Evolutionary conservation across 345 rosid species (phyloP).

Genomic region (Bruguiera sexangula): DNA sequence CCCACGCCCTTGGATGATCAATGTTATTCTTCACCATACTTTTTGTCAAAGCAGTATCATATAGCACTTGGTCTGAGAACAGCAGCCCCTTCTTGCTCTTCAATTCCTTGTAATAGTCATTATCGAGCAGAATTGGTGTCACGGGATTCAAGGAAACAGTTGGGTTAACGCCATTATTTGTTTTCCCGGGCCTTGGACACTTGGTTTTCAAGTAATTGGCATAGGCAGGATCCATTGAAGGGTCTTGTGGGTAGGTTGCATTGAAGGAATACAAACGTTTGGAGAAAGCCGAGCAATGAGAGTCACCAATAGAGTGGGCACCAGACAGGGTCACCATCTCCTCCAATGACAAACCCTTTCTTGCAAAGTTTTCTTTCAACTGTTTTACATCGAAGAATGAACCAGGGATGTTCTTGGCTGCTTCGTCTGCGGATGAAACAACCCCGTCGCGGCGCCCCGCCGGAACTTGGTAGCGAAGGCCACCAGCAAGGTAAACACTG

Average conservation of each 20-base stretch:
- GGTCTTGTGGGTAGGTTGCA: conserved; percentile 7
- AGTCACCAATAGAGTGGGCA: conserved; percentile 9
- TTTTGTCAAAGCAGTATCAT: conserved; percentile 4
- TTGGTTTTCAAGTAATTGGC: conserved; percentile 9
- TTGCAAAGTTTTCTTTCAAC: not conserved
- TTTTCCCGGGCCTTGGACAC: not conserved
- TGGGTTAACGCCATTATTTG: not conserved
- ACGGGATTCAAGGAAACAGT: not conserved
- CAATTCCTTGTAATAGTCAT: conserved; percentile 18
- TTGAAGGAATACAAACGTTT: not conserved
- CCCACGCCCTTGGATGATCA: conserved; percentile 15
- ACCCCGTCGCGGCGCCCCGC: not conserved
- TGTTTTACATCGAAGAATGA: not conserved
- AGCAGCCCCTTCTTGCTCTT: conserved; percentile 11
- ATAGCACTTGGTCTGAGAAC: conserved; percentile 23
- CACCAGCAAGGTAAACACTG: not conserved
- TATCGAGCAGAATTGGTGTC: conserved; percentile 20
- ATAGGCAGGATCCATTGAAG: conserved; percentile 5
- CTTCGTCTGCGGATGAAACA: not conserved
- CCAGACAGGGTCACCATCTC: conserved; percentile 13
- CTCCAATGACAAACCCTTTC: conserved; percentile 2
- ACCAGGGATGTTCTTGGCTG: not conserved
- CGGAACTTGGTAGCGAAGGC: not conserved
- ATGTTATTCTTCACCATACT: conserved; percentile 6
- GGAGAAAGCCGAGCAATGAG: conserved; percentile 5